phyloP scores from a whole-genome alignment of 495 filamentous ascomycete genomes.

The Lophium mytilinum region DNA sequence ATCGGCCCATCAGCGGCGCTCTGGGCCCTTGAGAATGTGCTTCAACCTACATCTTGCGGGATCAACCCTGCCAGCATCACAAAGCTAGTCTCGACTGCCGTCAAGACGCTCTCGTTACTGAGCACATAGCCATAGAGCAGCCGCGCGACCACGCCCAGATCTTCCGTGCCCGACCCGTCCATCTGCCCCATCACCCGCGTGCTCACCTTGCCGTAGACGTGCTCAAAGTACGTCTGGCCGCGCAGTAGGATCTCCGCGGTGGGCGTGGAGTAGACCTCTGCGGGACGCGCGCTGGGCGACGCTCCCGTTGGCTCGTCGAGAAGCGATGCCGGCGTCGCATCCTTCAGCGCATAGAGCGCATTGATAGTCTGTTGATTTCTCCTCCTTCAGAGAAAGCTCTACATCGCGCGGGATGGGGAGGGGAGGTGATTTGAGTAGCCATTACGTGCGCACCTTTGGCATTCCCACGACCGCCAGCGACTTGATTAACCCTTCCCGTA shows the following conservation, averaged over 20 bases:
- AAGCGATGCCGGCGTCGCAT: slow-evolving; percentile 39
- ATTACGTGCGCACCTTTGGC: slow-evolving; percentile 40
- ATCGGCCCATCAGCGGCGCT: slow-evolving; percentile 4
- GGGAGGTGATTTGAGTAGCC: neutral
- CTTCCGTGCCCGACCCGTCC: slow-evolving; percentile 46
- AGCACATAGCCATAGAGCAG: slow-evolving; percentile 47
- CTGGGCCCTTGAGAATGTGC: neutral
- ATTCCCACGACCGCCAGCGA: slow-evolving; percentile 43
- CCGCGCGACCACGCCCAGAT: slow-evolving; percentile 43
- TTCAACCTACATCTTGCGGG: slow-evolving; percentile 41
- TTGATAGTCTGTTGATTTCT: slow-evolving; percentile 41
- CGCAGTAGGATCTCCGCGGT: slow-evolving; percentile 37
- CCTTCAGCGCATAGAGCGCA: slow-evolving; percentile 41
- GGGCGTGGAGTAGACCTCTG: slow-evolving; percentile 33
- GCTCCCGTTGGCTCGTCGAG: slow-evolving; percentile 37
- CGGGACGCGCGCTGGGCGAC: slow-evolving; percentile 37
- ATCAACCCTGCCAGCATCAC: slow-evolving; percentile 50
- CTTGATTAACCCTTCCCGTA: slow-evolving; percentile 50
- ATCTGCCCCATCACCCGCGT: slow-evolving; percentile 46
- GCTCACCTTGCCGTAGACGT: slow-evolving; percentile 46
- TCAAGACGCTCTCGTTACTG: slow-evolving; percentile 43
- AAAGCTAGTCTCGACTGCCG: slow-evolving; percentile 42
- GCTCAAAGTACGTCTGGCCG: slow-evolving; percentile 45
- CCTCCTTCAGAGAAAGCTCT: neutral
- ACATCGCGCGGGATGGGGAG: neutral